phyloP scores from a whole-genome alignment of 495 filamentous ascomycete species.

The Aspergillus coremiiformis region DNA sequence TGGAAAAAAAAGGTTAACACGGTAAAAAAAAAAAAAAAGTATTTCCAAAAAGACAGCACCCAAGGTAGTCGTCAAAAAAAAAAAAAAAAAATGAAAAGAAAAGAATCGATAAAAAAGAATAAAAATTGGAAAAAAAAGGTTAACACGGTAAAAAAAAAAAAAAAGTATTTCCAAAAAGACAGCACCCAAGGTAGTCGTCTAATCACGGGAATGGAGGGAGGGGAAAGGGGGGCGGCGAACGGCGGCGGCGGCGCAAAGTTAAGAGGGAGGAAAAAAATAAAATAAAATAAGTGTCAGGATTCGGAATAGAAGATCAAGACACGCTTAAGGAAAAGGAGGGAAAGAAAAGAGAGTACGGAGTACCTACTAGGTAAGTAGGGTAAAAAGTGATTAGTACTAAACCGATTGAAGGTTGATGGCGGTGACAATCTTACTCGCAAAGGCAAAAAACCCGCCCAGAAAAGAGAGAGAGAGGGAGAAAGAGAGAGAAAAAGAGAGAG shows the following conservation, averaged over 20 bases:
- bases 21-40: slow-evolving; percentile 22
- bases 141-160: slow-evolving; percentile 17
- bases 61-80: slow-evolving; percentile 15
- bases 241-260: slow-evolving; percentile 25
- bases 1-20: slow-evolving; percentile 26
- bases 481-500: no score
- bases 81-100: slow-evolving; percentile 14
- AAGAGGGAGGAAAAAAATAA: slow-evolving; percentile 21
- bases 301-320: not conserved
- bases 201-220: slow-evolving; percentile 25
- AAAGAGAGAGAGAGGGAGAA: slow-evolving; percentile 8
- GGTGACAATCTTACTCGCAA: slow-evolving; percentile 32
- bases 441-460: slow-evolving; percentile 26
- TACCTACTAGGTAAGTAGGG: no score
- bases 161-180: slow-evolving; percentile 16
- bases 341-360: no score
- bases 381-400: not conserved
- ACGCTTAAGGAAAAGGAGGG: not conserved
- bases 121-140: slow-evolving; percentile 18
- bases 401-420: slow-evolving; percentile 5
- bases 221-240: slow-evolving; percentile 23
- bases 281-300: slow-evolving; percentile 15
- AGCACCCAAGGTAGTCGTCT: slow-evolving; percentile 18
- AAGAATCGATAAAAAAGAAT: slow-evolving; percentile 12
- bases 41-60: slow-evolving; percentile 14